Conservation (phyloP, 2,329 filamentous ascomycete species). For the Penicillium aurantiogriseum region DNA sequence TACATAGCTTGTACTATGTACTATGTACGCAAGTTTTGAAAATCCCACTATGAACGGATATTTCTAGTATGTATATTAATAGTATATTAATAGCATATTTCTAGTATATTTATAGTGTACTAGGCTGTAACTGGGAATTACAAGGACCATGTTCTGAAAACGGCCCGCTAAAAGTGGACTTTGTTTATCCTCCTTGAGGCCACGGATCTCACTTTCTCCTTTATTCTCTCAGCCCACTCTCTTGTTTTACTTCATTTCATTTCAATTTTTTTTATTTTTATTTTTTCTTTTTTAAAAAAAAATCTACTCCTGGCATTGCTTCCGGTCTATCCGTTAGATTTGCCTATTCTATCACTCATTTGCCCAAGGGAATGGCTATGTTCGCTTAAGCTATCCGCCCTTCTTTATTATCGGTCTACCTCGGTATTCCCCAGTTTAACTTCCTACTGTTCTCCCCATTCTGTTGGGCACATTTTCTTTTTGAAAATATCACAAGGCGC, state of each 20-base stretch:
- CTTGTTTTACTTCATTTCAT: constrained; percentile 10
- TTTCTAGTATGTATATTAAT: background rate
- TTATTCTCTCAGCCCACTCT: constrained; percentile 7
- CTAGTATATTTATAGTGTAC: background rate
- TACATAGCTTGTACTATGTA: no score
- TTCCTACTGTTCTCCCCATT: background rate
- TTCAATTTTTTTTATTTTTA: constrained; percentile 9
- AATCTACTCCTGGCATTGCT: background rate
- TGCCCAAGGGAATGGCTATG: constrained; percentile 19
- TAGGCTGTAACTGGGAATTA: background rate
- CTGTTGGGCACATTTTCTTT: background rate
- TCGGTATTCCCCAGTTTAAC: background rate
- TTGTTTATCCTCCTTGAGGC: constrained; percentile 24
- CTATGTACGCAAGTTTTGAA: background rate
- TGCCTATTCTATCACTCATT: constrained; percentile 9
- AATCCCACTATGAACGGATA: background rate
- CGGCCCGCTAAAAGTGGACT: constrained; percentile 22
- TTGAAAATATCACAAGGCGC: background rate
- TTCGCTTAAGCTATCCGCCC: constrained; percentile 15
- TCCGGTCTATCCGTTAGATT: constrained; percentile 7
- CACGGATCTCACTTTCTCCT: constrained; percentile 18
- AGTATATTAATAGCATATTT: background rate
- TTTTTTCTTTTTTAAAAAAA: background rate
- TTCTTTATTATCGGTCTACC: background rate
- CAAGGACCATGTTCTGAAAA: constrained; percentile 19